Percentiles rank a stretch among this genome's conserved stretches.
These are phyloP conservation scores for Monilinia laxa DNA, from an alignment of 2,329 filamentous ascomycete genomes.

Conservation along the genomic window DNA sequence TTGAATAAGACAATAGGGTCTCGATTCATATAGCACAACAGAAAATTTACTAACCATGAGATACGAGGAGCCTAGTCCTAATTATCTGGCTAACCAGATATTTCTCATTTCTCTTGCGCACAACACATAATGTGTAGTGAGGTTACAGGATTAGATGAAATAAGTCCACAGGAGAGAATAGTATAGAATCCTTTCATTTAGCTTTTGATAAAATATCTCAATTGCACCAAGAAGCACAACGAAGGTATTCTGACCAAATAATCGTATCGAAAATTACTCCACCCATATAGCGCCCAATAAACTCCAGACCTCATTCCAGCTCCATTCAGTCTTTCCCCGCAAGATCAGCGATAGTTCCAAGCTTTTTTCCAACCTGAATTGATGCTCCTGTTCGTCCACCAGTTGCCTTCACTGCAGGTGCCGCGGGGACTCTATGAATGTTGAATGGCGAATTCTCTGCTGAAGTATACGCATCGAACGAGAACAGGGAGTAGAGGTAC, in stretches of 20 bases:
- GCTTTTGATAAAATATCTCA: not conserved
- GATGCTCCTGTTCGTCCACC: slow-evolving; percentile 36
- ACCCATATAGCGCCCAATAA: not conserved
- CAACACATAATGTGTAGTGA: not conserved
- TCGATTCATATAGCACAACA: not conserved
- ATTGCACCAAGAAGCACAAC: not conserved
- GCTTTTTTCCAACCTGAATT: slow-evolving; percentile 36
- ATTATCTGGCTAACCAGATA: not conserved
- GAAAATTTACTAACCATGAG: not conserved
- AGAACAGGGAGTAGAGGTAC: slow-evolving; percentile 61
- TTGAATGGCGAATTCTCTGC: slow-evolving; percentile 62
- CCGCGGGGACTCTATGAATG: slow-evolving; percentile 42
- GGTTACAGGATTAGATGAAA: not conserved
- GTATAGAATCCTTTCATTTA: not conserved
- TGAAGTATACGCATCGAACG: slow-evolving; percentile 62
- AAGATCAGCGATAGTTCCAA: slow-evolving; percentile 41
- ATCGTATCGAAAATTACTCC: not conserved
- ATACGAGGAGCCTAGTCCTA: not conserved
- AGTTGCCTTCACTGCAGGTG: slow-evolving; percentile 25
- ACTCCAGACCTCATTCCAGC: not conserved
- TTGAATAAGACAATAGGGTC: not conserved
- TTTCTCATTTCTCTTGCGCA: not conserved
- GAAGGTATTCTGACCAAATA: not conserved
- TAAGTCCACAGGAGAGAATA: not conserved
- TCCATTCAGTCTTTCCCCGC: slow-evolving; percentile 15